A percentile compares a stretch with the other conserved stretches of the same genome.
Evolutionary conservation across 192 early-diverging fungal genomes (phyloP).

Genomic region (Gigaspora rosea): DNA sequence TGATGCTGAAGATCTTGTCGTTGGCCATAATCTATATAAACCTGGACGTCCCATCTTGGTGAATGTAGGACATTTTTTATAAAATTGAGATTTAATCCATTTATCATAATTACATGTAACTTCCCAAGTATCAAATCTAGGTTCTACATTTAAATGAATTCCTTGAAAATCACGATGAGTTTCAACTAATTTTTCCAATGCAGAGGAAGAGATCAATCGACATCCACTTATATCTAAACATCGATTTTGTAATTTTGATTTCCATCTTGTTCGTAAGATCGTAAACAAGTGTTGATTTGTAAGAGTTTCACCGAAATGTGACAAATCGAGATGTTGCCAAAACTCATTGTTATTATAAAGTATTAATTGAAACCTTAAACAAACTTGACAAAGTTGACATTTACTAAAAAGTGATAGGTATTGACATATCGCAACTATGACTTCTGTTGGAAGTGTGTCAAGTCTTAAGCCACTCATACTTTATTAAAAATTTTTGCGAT

Average conservation of each 20-base stretch:
- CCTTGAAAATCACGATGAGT: not conserved
- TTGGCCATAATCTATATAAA: not conserved
- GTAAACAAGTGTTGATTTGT: constrained; percentile 13
- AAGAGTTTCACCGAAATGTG: constrained; percentile 7
- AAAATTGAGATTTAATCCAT: constrained; percentile 12
- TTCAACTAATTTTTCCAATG: constrained; percentile 10
- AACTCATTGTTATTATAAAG: constrained; percentile 17
- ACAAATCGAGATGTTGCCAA: constrained; percentile 18
- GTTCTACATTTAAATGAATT: constrained; percentile 16
- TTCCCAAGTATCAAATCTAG: constrained; percentile 13
- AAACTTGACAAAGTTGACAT: constrained; percentile 7
- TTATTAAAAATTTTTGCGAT: not conserved
- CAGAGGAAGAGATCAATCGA: not conserved
- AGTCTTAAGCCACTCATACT: not conserved
- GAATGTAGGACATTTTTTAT: constrained; percentile 15
- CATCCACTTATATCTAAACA: constrained; percentile 22
- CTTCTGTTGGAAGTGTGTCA: constrained; percentile 5
- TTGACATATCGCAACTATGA: constrained; percentile 11
- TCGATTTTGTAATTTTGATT: constrained; percentile 2
- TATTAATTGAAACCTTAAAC: constrained; percentile 6
- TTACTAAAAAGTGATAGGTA: constrained; percentile 1
- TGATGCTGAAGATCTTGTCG: not conserved
- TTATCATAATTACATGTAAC: not conserved
- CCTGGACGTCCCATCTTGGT: not conserved
- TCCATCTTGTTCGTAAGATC: constrained; percentile 12